Evolutionary conservation across 345 rosid genomes (phyloP).

Genomic region (Excoecaria agallocha): DNA sequence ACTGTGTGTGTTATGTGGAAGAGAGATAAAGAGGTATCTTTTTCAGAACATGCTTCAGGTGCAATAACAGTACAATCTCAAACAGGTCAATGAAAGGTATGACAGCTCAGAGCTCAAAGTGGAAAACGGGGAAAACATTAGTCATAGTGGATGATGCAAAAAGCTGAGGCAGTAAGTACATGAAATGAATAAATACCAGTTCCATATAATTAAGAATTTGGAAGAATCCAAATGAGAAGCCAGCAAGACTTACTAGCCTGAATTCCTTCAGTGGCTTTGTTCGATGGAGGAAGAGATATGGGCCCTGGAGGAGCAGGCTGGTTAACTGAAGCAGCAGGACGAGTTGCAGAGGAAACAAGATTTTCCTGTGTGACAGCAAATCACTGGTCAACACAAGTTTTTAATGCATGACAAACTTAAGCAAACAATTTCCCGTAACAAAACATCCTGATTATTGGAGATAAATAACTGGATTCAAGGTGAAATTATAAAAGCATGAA

Average conservation of each 20-base stretch:
- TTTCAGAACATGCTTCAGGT: neutral
- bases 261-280: conserved; percentile 33
- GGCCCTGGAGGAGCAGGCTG: conserved; percentile 26
- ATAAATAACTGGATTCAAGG: neutral
- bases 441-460: neutral
- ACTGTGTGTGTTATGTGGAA: neutral
- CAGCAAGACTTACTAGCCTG: conserved; percentile 38
- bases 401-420: neutral
- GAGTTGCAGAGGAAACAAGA: conserved; percentile 25
- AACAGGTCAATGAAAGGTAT: neutral
- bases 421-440: neutral
- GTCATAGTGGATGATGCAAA: neutral
- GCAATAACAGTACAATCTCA: neutral
- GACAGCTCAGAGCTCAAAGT: neutral
- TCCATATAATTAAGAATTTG: neutral
- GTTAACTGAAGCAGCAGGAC: conserved; percentile 32
- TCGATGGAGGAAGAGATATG: conserved; percentile 19
- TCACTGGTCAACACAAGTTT: neutral
- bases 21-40: neutral
- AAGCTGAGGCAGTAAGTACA: neutral
- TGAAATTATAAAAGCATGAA: neutral
- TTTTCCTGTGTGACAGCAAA: conserved; percentile 34
- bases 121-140: neutral
- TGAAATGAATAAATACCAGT: neutral
- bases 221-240: neutral